A percentile compares a stretch with the other conserved stretches of the same genome.
Conservation (phyloP, 1,284 basidiomycete species). For the Ustilago nuda region DNA sequence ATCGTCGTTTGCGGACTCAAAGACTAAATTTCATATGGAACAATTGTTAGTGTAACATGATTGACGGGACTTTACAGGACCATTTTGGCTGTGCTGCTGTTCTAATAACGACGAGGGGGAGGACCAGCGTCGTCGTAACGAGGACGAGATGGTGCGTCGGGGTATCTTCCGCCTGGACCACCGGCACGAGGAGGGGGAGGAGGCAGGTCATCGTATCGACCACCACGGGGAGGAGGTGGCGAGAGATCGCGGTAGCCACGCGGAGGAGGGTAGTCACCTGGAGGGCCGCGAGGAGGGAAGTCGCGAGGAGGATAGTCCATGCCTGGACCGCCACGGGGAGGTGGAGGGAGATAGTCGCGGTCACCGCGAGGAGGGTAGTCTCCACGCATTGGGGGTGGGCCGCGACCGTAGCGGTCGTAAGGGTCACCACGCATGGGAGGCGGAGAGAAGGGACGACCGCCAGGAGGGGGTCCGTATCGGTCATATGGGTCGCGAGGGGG, state of each 20-base stretch:
- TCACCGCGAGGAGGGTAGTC: conserved; percentile 51
- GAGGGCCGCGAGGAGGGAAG: conserved; percentile 54
- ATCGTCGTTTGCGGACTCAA: neutral
- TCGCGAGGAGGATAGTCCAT: conserved; percentile 59
- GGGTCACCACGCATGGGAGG: conserved; percentile 52
- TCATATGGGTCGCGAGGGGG: conserved; percentile 67
- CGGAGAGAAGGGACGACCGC: conserved; percentile 47
- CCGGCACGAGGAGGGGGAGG: conserved; percentile 51
- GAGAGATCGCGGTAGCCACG: conserved; percentile 48
- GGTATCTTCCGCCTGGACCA: conserved; percentile 40
- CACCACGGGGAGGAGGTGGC: conserved; percentile 48
- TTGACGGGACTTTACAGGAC: neutral
- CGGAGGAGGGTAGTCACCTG: conserved; percentile 57
- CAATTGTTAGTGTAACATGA: conserved; percentile 23
- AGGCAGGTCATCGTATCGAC: conserved; percentile 55
- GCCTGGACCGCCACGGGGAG: conserved; percentile 41
- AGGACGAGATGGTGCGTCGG: conserved; percentile 40
- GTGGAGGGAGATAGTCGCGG: conserved; percentile 46
- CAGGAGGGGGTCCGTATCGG: conserved; percentile 65
- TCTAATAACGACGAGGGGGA: conserved; percentile 44
- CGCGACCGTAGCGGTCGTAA: conserved; percentile 48
- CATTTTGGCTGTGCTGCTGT: neutral
- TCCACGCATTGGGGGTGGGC: conserved; percentile 46
- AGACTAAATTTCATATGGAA: neutral
- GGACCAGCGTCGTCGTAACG: conserved; percentile 49